Base-by-base conservation (phyloP, 2,329 filamentous ascomycete genomes). In the Fusarium neocosmosporiellum region DNA sequence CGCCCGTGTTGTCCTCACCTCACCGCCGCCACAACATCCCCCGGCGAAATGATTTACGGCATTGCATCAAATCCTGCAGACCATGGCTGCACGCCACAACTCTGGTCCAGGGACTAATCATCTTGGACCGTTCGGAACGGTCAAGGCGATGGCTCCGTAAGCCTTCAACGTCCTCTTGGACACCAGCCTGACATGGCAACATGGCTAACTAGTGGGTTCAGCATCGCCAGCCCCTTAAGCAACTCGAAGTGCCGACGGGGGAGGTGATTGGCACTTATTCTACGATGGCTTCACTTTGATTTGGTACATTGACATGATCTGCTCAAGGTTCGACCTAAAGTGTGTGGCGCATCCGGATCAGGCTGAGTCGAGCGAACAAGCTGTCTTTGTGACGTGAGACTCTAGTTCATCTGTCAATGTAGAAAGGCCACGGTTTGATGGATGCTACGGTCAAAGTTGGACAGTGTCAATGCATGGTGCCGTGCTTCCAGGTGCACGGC, bases 91-190 rank as follows among this genome's bases (percentile, higher is more conserved):
- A 80, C 84, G 88, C n/a, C 82, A 82, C 72, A 87, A 87, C n/a
- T 50, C 59, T 61, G 34, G 57, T 18, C 37, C 43, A 67, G 66
- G 62, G 36, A 69, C 62, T 73, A 34, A 27, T 43, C 29, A 46
- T 34, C 13, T 66, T 34, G 36, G 24, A 18, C 55, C 61, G 66
- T 66, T 70, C 55, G 34, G 59, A 67, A 70, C 61, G 54, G 59
- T 59, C 59, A 59, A 33, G 20, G 48, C 55, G 54, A 84, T 84
- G 14, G 83, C 71, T 34, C 33, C n/a, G 13, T 27, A 61, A 58
- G 41, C 36, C 50, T 75, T 89, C 29, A 84, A 83, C 59, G 75
- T 84, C 36, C 77, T 88, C 31, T 86, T 86, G 1, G 10, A 20
- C 16, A 34, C 36, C 31, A 46, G 39, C 55, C 54, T 69, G 36